These are phyloP conservation scores for Boletus tylopilopsis DNA, from an alignment of 768 basidiomycete species.

Conservation along the genomic window DNA sequence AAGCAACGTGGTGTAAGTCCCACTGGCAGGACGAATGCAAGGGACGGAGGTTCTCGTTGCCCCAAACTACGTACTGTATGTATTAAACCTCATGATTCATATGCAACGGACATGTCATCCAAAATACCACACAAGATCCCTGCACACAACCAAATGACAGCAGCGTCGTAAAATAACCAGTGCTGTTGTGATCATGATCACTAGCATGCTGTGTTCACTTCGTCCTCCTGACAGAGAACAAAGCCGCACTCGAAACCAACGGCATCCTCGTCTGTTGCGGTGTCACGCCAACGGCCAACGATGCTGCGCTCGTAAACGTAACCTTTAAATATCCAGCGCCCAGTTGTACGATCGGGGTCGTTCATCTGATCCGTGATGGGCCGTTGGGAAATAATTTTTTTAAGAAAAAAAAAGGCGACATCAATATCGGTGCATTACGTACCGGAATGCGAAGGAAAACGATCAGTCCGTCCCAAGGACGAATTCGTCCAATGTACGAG, in stretches of 20 bases:
- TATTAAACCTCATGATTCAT: slow-evolving; percentile 13
- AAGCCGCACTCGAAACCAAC: slow-evolving; percentile 52
- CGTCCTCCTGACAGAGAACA: slow-evolving; percentile 37
- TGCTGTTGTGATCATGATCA: no score
- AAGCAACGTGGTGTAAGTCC: not conserved
- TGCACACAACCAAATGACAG: no score
- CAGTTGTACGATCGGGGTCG: slow-evolving; percentile 27
- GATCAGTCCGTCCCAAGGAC: slow-evolving; percentile 49
- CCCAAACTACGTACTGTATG: slow-evolving; percentile 2
- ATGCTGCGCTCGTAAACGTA: slow-evolving; percentile 48
- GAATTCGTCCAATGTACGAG: slow-evolving; percentile 44
- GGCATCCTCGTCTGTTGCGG: slow-evolving; percentile 34
- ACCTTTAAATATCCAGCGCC: slow-evolving; percentile 50
- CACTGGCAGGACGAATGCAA: not conserved
- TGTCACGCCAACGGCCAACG: slow-evolving; percentile 55
- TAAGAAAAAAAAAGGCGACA: not conserved
- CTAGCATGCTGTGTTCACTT: slow-evolving; percentile 15
- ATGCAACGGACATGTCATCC: slow-evolving; percentile 7
- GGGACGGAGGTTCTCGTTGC: not conserved
- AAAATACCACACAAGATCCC: slow-evolving; percentile 10
- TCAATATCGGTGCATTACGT: slow-evolving; percentile 16
- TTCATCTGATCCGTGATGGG: slow-evolving; percentile 32
- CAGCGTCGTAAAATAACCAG: no score
- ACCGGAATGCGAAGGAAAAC: slow-evolving; percentile 46
- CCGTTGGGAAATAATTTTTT: not conserved